phyloP scores from a whole-genome alignment of 441 rosid species.

The Erodium moschatum region DNA sequence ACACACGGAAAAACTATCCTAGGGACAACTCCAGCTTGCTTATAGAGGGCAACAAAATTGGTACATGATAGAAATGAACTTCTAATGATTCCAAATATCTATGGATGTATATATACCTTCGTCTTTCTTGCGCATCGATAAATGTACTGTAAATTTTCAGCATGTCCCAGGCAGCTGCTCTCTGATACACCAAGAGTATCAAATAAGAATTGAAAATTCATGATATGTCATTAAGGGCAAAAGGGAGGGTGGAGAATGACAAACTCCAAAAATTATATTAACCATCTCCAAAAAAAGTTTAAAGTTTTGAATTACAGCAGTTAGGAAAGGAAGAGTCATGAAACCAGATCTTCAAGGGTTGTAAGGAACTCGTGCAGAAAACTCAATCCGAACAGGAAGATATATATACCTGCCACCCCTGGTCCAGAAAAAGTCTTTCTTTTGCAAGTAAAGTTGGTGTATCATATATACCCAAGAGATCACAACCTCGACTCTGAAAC shows the following conservation, averaged over 20 bases:
- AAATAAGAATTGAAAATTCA: conserved; percentile 6
- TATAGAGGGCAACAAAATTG: too few species aligned
- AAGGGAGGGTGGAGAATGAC: not conserved
- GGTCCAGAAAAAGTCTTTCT: conserved; percentile 73
- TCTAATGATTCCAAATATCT: conserved; percentile 13
- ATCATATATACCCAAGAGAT: conserved; percentile 65
- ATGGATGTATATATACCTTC: conserved; percentile 45
- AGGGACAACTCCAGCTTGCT: too few species aligned
- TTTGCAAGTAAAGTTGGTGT: conserved; percentile 79
- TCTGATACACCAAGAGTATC: conserved; percentile 35
- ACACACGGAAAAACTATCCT: too few species aligned
- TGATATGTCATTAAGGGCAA: not conserved
- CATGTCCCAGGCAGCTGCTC: conserved; percentile 91
- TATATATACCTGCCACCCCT: conserved; percentile 82
- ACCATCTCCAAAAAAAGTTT: too few species aligned
- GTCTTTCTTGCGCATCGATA: conserved; percentile 60
- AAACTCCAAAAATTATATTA: not conserved
- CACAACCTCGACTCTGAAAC: conserved; percentile 83
- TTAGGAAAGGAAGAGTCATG: not conserved
- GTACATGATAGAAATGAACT: conserved; percentile 4
- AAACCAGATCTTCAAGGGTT: not conserved
- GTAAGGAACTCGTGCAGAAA: too few species aligned
- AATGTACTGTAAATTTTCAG: conserved; percentile 73
- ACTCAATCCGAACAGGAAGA: conserved; percentile 7
- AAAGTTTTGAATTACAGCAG: not conserved